phyloP scores from a whole-genome alignment of 805 yeast species.

The Ogataea paraovalis region DNA sequence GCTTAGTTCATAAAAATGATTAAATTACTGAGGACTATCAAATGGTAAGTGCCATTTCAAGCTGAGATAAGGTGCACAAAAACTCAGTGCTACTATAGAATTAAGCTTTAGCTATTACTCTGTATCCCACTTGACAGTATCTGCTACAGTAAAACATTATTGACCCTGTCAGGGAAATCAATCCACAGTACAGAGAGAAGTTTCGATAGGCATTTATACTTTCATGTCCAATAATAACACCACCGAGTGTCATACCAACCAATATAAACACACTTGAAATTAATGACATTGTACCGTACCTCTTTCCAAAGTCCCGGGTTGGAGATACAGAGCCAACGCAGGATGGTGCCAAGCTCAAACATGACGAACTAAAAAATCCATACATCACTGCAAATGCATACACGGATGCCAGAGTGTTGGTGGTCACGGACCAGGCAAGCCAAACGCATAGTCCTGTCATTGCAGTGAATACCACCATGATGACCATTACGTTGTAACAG shows the following conservation, averaged over 20 bases:
- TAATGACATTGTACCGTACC: conserved; percentile 58
- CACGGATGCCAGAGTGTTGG: conserved; percentile 27
- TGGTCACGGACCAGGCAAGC: conserved; percentile 49
- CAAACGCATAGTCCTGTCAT: conserved; percentile 43
- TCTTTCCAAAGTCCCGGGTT: conserved; percentile 58
- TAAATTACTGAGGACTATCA: too few relatives aligned
- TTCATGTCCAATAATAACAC: conserved; percentile 37
- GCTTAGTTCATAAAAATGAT: too few relatives aligned
- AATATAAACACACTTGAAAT: conserved; percentile 32
- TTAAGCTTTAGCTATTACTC: conserved; percentile 17
- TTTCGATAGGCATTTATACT: conserved; percentile 32
- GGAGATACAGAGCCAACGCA: conserved; percentile 56
- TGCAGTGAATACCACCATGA: conserved; percentile 32
- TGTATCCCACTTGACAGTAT: conserved; percentile 40
- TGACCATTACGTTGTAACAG: conserved; percentile 38
- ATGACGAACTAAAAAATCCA: conserved; percentile 56
- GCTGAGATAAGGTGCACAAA: too few relatives aligned
- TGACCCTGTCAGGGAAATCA: conserved; percentile 35
- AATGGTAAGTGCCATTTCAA: too few relatives aligned
- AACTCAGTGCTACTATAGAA: too few relatives aligned
- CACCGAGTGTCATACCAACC: conserved; percentile 40
- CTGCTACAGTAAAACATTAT: conserved; percentile 39
- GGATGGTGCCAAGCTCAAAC: conserved; percentile 56
- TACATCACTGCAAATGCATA: conserved; percentile 48
- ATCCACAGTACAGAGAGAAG: conserved; percentile 42